Evolutionary conservation across 192 early-diverging fungal species (phyloP).

Genomic region (Backusella australiensis): DNA sequence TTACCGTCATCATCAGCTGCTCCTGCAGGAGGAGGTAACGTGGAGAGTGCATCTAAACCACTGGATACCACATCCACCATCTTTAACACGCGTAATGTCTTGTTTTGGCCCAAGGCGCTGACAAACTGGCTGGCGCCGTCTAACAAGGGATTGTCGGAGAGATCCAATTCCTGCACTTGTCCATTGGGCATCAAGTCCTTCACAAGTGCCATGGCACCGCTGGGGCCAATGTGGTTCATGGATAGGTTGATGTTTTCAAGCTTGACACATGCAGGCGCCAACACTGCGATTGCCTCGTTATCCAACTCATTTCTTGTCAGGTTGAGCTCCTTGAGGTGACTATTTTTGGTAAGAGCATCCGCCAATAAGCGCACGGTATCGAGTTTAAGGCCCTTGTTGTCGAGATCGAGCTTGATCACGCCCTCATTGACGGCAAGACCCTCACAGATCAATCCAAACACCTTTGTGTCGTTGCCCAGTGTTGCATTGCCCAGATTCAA

Average conservation of each 20-base stretch:
- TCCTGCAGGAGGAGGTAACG: constrained; percentile 35
- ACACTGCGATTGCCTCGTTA: constrained; percentile 28
- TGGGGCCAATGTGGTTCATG: constrained; percentile 36
- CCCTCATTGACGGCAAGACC: constrained; percentile 47
- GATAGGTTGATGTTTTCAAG: constrained; percentile 38
- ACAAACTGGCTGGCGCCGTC: constrained; percentile 39
- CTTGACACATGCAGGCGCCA: constrained; percentile 24
- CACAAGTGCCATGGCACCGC: constrained; percentile 32
- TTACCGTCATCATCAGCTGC: constrained; percentile 27
- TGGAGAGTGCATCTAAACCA: constrained; percentile 13
- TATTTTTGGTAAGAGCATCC: constrained; percentile 29
- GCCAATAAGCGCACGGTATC: constrained; percentile 11
- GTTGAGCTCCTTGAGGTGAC: constrained; percentile 31
- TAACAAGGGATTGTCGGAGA: constrained; percentile 48
- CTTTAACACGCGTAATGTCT: constrained; percentile 29
- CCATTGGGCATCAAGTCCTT: constrained; percentile 7
- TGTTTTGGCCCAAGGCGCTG: constrained; percentile 33
- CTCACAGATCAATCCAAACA: constrained; percentile 37
- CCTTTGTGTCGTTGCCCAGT: constrained; percentile 28
- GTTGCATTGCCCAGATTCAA: constrained; percentile 42
- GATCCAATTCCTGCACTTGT: constrained; percentile 38
- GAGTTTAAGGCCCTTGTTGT: constrained; percentile 47
- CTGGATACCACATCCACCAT: constrained; percentile 32
- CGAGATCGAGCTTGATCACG: constrained; percentile 44
- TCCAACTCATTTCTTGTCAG: constrained; percentile 46